Percentiles rank a stretch among this genome's conserved stretches.
Conservation (phyloP, 2,329 filamentous ascomycete genomes). For the Ceratocystis cacaofunesta region DNA sequence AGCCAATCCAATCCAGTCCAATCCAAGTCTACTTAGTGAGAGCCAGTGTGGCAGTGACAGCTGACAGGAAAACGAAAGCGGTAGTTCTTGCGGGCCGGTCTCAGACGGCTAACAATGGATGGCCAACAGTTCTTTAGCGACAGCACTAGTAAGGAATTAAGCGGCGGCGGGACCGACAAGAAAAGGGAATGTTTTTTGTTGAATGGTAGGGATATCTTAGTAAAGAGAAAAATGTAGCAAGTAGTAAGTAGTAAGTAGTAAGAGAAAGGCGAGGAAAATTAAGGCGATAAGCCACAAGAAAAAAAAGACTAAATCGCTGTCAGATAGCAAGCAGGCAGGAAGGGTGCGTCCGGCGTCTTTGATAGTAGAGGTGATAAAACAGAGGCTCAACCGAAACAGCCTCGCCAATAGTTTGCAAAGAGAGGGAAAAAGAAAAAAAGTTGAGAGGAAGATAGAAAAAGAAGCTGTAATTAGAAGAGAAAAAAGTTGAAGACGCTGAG, state of each 20-base stretch:
- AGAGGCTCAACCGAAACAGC: not conserved
- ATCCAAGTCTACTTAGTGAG: not conserved
- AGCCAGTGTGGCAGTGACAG: not conserved
- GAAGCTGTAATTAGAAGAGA: not conserved
- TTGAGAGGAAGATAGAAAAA: not conserved
- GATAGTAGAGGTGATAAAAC: not conserved
- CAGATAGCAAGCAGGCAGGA: not conserved
- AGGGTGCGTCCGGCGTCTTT: not conserved
- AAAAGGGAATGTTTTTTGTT: not conserved
- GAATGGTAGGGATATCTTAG: not conserved
- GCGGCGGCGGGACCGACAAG: not conserved
- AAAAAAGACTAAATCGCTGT: not conserved
- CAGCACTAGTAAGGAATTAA: slow-evolving; percentile 1
- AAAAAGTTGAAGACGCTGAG: slow-evolving; percentile 9
- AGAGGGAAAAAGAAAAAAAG: not conserved
- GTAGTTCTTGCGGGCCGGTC: not conserved
- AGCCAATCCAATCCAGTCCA: too few species aligned
- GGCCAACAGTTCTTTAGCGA: not conserved
- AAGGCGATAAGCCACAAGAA: not conserved
- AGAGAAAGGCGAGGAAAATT: not conserved
- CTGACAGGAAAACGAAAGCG: not conserved
- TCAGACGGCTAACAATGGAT: not conserved
- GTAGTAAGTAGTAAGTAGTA: not conserved
- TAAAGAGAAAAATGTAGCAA: not conserved
- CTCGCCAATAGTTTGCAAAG: not conserved